Evolutionary conservation across 371 early-diverging fungal genomes (phyloP), one percentile per base, ranked within the genome.

Genomic region (Mortierella sp.): DNA sequence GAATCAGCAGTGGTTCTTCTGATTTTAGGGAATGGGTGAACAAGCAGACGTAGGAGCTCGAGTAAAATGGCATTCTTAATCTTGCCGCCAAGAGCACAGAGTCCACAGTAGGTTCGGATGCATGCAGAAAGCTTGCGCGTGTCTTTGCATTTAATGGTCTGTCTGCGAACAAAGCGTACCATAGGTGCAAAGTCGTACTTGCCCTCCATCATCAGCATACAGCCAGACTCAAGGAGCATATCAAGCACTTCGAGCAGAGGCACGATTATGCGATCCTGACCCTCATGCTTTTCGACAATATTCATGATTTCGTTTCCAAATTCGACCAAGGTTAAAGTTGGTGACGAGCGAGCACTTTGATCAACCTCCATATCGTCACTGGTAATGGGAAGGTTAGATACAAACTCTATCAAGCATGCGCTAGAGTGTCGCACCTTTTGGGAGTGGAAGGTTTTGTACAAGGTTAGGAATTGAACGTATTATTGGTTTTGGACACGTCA

Each of bases 351-450:
- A 26, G 57, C 62, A 5, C 45, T 51, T 4, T 59, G 55, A 13
- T 72, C 59, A 17, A 57, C 34, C 0, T 62, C 70, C 40, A 70
- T 55, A 26, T 70, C 81, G 2, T 9, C 61, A 9, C 32, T 34
- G 22, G 59, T 75, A 51, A 72, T 56, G 12, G 90, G 84, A 49
- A 89, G 82, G 5, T 68, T 56, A 26, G 86, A 81, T 61, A 91
- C 79, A 59, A 90, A 93, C n/a, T 89, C 90, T 28, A 86, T 78
- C 37, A 95, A 83, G 60, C 87, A 88, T 3, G 87, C 60, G 49
- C 93, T 91, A 15, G 94, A 88, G 56, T 89, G 87, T 0, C 94
- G 90, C n/a, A 93, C 90, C 92, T 92, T 34, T n/a, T n/a, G 2
- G 23, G 29, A 22, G 32, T 31, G 35, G 49, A 8, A 49, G 37